phyloP scores from a whole-genome alignment of 2,329 filamentous ascomycete species.

The Apiospora koreana region DNA sequence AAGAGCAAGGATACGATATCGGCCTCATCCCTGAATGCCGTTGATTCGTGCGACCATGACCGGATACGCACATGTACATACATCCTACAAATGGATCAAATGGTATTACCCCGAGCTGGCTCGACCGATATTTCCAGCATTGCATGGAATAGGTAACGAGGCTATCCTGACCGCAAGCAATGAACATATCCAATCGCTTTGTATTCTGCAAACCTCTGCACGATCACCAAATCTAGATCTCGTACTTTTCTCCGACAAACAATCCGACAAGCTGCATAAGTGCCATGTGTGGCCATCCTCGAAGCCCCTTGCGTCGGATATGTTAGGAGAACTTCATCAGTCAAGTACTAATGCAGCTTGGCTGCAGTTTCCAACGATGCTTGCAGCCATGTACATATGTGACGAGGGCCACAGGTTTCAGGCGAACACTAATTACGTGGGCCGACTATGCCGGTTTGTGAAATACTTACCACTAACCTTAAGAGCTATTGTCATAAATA shows the following conservation, averaged over 20 bases:
- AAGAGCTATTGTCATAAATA: background rate
- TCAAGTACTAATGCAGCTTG: conserved; percentile 7
- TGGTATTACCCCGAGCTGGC: background rate
- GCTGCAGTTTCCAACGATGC: background rate
- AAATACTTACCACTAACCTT: background rate
- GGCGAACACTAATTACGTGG: background rate
- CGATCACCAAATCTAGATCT: conserved; percentile 4
- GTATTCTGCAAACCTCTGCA: background rate
- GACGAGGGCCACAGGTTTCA: conserved; percentile 4
- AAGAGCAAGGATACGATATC: conserved; percentile 6
- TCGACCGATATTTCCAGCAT: background rate
- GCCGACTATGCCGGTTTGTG: background rate
- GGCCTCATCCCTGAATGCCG: conserved; percentile 3
- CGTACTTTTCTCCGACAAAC: background rate
- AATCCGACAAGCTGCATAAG: conserved; percentile 5
- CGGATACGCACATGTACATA: background rate
- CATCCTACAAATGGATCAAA: background rate
- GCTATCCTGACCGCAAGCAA: background rate
- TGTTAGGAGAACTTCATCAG: background rate
- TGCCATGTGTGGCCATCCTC: background rate
- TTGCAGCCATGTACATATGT: background rate
- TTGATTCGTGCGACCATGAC: background rate
- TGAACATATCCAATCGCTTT: background rate
- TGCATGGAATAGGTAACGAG: background rate
- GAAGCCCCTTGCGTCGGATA: background rate